A percentile compares a stretch with the other conserved stretches of the same genome.
Conservation (phyloP, 306 rosid species). For the Cucumis cinereus region DNA sequence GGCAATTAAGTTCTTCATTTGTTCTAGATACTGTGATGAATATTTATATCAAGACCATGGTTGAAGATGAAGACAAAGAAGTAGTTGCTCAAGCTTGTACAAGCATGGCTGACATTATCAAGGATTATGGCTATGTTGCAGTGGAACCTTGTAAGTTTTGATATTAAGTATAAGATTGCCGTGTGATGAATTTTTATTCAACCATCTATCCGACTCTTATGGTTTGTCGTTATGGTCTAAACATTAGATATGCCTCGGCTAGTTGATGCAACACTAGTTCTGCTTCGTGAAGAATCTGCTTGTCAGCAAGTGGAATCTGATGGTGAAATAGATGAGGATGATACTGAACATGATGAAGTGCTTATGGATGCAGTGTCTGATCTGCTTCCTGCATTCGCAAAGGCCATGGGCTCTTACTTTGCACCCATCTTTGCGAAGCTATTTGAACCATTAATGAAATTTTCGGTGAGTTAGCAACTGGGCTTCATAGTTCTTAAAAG, state of each 20-base stretch:
- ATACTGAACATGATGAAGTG: constrained; percentile 67
- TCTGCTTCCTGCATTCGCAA: constrained; percentile 91
- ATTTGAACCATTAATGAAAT: constrained; percentile 84
- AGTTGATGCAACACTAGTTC: constrained; percentile 62
- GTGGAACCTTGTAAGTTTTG: constrained; percentile 71
- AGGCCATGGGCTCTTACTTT: constrained; percentile 89
- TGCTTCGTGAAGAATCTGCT: constrained; percentile 76
- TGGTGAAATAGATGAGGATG: constrained; percentile 77
- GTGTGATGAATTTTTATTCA: constrained; percentile 4
- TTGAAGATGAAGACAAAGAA: constrained; percentile 92
- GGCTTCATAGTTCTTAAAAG: constrained; percentile 3
- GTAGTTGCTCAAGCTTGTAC: constrained; percentile 93
- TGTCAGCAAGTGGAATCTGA: constrained; percentile 78
- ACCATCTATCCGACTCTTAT: constrained; percentile 12
- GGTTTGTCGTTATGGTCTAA: constrained; percentile 4
- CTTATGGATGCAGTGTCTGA: constrained; percentile 98
- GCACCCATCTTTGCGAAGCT: constrained; percentile 76
- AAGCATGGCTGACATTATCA: constrained; percentile 66
- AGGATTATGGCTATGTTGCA: constrained; percentile 70
- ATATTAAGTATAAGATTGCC: constrained; percentile 5
- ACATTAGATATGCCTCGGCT: constrained; percentile 51
- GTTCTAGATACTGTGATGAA: constrained; percentile 66
- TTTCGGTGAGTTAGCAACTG: constrained; percentile 48
- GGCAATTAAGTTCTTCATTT: background rate
- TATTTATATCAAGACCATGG: constrained; percentile 75